Evolutionary conservation across 345 rosid genomes (phyloP), one percentile per base, ranked within the genome.

Genomic region (Euphorbia lathyris): DNA sequence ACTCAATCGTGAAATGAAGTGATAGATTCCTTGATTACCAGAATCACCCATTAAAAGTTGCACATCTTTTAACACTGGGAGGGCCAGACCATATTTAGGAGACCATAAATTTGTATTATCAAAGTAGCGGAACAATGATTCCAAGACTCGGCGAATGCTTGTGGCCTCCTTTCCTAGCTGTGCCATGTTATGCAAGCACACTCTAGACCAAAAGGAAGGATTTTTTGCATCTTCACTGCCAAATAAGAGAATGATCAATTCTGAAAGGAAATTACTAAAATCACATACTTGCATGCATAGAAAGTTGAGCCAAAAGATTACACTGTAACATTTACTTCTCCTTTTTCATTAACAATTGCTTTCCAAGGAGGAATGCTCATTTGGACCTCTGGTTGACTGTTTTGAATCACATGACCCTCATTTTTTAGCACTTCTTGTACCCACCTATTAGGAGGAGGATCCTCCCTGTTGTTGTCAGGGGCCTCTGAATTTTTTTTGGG

Each of bases 151-250:
- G 26, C 99, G 87, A 74, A 85, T 84, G 56, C 91, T 92, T 75
- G 97, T 89, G 56, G 88, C 98, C 78, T 90, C 99, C 79, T 89
- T 90, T 71, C 96, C 99, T 60, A 89, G 90, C 81, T 81, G 89
- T 72, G 97, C 89, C 99, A 92, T 92, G 80, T 90, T 92, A 78
- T 86, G 86, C 74, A 96, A 80, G 83, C 99, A 92, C 79, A 88
- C 86, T 72, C 85, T 83, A 66, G 99, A 88, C 99, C 99, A 96
- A 85, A 96, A 92, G 85, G 84, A 70, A 65, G 97, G 98, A 82
- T 88, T 76, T 70, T 76, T 74, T 25, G 86, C 83, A 80, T 87
- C 90, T 86, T 90, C 92, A 74, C 98, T 90, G 86, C 40, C 67
- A 48, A 77, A 22, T 38, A 72, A 73, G 68, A 65, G 67, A 55